These are phyloP conservation scores for Trametes hirsuta DNA, from an alignment of 1,284 basidiomycete species.

Conservation along the genomic window DNA sequence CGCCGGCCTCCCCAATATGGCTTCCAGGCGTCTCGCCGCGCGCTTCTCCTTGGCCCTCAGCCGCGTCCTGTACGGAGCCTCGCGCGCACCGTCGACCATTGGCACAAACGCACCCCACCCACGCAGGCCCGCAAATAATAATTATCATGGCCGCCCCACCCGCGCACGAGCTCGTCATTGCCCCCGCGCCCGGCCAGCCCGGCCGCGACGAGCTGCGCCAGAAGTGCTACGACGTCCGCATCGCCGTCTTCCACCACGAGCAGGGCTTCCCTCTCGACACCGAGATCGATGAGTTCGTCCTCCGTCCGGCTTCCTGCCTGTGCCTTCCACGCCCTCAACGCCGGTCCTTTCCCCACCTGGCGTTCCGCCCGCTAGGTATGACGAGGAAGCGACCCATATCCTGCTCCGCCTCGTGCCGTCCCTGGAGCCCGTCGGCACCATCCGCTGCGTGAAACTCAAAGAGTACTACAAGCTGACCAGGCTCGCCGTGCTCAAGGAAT, in stretches of 20 bases:
- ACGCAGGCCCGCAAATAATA: neutral
- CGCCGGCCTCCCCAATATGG: constrained; percentile 17
- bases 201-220: constrained; percentile 42
- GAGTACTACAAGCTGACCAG: constrained; percentile 70
- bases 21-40: constrained; percentile 8
- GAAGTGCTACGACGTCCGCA: constrained; percentile 67
- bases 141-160: constrained; percentile 32
- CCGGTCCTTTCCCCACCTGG: constrained; percentile 3
- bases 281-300: constrained; percentile 71
- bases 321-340: constrained; percentile 6
- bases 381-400: constrained; percentile 67
- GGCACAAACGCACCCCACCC: neutral
- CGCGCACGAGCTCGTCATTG: constrained; percentile 57
- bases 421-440: constrained; percentile 66
- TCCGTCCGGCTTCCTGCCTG: constrained; percentile 11
- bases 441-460: constrained; percentile 45
- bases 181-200: constrained; percentile 41
- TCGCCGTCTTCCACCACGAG: constrained; percentile 70
- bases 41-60: neutral
- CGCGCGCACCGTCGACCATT: neutral
- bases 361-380: constrained; percentile 46
- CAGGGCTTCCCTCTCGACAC: constrained; percentile 71
- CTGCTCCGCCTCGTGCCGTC: constrained; percentile 67
- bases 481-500: constrained; percentile 67
- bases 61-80: neutral